These are phyloP conservation scores for Neolentinus lepideus DNA, from an alignment of 1,284 basidiomycete genomes.

Conservation along the genomic window DNA sequence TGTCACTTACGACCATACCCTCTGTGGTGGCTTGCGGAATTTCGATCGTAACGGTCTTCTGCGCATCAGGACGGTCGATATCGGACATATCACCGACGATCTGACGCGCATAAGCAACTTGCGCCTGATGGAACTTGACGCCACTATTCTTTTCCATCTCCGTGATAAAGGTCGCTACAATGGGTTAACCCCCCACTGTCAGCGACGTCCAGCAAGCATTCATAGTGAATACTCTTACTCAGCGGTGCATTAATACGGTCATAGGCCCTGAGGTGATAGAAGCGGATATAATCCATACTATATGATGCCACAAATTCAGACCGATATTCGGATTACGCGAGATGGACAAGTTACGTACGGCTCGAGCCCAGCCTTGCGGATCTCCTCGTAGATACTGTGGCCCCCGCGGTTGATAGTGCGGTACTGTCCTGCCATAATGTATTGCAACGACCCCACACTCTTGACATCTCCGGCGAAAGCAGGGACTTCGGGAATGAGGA, in stretches of 20 bases:
- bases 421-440: constrained; percentile 79
- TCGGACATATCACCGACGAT: constrained; percentile 58
- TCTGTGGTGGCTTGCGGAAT: constrained; percentile 38
- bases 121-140: constrained; percentile 78
- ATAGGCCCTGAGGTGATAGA: constrained; percentile 87
- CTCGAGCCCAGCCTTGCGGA: constrained; percentile 74
- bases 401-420: constrained; percentile 86
- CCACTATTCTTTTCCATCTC: constrained; percentile 71
- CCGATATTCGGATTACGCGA: background rate
- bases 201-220: background rate
- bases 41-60: constrained; percentile 46
- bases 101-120: constrained; percentile 80
- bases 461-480: constrained; percentile 82
- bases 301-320: constrained; percentile 3
- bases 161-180: constrained; percentile 47
- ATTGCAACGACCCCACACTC: constrained; percentile 61
- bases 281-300: constrained; percentile 74
- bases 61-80: constrained; percentile 21
- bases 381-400: constrained; percentile 77
- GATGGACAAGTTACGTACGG: constrained; percentile 44
- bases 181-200: background rate
- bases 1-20: constrained; percentile 33
- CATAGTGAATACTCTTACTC: constrained; percentile 28
- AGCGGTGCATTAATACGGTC: constrained; percentile 86
- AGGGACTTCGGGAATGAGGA: constrained; percentile 79